Conservation (phyloP, 495 filamentous ascomycete genomes). For the Hypomontagnella monticulosa region DNA sequence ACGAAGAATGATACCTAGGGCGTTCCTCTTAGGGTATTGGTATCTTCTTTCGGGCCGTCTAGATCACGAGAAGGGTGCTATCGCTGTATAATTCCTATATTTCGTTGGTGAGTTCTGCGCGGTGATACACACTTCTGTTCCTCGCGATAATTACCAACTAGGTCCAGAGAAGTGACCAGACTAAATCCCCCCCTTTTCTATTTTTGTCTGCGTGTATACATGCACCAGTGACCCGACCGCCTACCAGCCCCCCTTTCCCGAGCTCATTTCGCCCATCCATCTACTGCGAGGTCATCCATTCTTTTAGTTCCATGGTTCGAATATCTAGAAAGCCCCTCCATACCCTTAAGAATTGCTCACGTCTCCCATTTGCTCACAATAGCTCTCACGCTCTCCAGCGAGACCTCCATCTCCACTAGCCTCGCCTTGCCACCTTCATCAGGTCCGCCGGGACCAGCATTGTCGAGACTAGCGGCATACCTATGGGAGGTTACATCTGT, state of each 20-base stretch:
- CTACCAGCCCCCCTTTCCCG: not conserved
- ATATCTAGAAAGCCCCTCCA: no score
- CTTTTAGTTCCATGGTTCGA: no score
- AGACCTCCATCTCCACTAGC: conserved; percentile 44
- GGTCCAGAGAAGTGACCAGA: not conserved
- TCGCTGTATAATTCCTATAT: no score
- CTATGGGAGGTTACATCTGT: no score
- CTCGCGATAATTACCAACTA: not conserved
- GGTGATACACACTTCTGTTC: not conserved
- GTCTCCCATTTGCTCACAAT: conserved; percentile 39
- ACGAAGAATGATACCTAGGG: no score
- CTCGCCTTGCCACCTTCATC: conserved; percentile 30
- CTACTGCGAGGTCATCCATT: not conserved
- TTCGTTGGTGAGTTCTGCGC: no score
- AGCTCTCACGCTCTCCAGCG: conserved; percentile 27
- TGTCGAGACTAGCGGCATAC: no score
- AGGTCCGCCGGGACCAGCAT: no score
- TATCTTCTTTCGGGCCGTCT: no score
- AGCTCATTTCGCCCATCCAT: not conserved
- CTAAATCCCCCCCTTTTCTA: no score
- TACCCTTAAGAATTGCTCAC: not conserved
- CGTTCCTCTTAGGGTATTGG: no score
- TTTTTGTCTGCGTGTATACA: conserved; percentile 15
- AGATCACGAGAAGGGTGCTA: no score
- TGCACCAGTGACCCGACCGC: not conserved